Percentiles rank a stretch among this genome's conserved stretches.
phyloP scores from a whole-genome alignment of 176 grass and related monocot genomes.

The Saccharum officinarum region DNA sequence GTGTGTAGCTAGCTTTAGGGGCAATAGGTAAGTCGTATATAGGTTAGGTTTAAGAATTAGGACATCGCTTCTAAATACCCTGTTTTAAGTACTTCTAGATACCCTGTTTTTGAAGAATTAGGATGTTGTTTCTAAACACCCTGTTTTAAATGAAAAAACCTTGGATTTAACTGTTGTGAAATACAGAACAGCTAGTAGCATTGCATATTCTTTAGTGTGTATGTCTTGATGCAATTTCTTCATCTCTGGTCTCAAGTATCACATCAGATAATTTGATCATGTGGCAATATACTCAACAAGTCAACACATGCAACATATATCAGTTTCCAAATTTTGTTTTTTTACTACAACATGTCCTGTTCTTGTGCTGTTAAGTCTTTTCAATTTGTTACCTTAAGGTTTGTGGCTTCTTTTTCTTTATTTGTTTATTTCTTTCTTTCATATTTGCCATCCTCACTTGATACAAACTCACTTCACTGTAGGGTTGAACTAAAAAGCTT shows the following conservation, averaged over 20 bases:
- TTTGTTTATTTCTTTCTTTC: background rate
- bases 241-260: background rate
- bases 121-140: background rate
- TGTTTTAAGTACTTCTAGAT: background rate
- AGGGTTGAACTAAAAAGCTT: conserved; percentile 82
- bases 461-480: background rate
- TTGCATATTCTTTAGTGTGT: background rate
- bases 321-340: background rate
- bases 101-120: background rate
- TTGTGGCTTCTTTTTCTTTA: background rate
- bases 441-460: background rate
- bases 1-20: background rate
- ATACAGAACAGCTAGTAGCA: background rate
- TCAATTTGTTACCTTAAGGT: conserved; percentile 2
- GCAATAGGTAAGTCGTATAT: background rate
- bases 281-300: background rate
- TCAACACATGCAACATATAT: background rate
- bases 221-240: background rate
- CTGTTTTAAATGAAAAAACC: background rate
- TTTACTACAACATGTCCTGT: background rate
- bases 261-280: conserved; percentile 16
- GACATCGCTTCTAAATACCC: background rate
- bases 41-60: background rate
- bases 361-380: background rate
- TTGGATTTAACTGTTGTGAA: background rate